Evolutionary conservation across 2,329 filamentous ascomycete genomes (phyloP), one percentile per base, ranked within the genome.

Genomic region (Geosmithia morbida): DNA sequence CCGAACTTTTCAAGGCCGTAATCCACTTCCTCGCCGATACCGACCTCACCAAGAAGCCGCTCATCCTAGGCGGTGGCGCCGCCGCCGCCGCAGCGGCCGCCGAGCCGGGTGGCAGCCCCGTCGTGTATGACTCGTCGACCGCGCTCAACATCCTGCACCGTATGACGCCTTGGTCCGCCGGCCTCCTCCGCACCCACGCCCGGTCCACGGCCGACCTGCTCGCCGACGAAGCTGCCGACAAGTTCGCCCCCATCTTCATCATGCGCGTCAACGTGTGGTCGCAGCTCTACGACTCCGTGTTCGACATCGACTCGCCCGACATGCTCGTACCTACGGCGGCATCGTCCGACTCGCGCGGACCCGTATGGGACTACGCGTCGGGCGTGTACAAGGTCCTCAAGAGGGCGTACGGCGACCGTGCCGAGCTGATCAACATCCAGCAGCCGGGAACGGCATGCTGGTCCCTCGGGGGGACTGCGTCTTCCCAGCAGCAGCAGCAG

Each of bases 1-100:
- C 90, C 20, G 90, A 97, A 63, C 73, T 97, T 43, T 96, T 98
- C 74, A 97, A 96, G 64, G 89, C 87, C 2, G 81, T 83, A 1
- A 68, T 98, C n/a, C 90, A 96, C 59, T 92, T 90, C 54, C 68
- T 98, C 17, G 80, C 84, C 1, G 75, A 77, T 1, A 82, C 77
- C 39, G 82, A 95, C 56, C 68, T 96, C 48, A 70, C 68, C 48
- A 82, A 77, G 55, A 84, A 77, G 53, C 79, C 85, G 0, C 72
- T 82, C 33, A 54, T 73, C 1, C 68, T 80, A 48, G 67, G 58
- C 55, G 56, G 54, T 39, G 40, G 50, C 2, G 72, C 68, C 49
- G 53, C 57, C 22, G 57, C 66, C 50, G 6, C 33, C 6, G 33
- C 33, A 37, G 33, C 33, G 13, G 33, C 33, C 3, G 62, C 64